A percentile compares a stretch with the other conserved stretches of the same genome.
Conservation (phyloP, 139 green algal species). For the Chlorella sp. region DNA sequence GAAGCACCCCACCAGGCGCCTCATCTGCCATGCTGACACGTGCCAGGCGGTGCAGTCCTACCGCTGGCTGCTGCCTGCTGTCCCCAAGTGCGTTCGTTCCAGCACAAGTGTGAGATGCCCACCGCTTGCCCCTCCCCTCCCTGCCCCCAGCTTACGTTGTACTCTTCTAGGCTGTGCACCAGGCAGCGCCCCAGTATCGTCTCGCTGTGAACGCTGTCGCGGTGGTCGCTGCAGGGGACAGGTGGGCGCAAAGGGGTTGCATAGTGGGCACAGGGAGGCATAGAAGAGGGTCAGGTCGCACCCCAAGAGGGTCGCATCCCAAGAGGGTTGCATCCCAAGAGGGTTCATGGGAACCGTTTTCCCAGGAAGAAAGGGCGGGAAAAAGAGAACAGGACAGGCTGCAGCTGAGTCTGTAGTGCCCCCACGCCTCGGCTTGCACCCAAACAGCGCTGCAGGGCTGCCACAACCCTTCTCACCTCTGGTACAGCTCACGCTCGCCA, state of each 20-base stretch:
- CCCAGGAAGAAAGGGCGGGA: neutral
- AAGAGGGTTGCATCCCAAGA: too few species aligned
- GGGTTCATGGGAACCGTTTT: too few species aligned
- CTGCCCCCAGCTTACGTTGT: conserved; percentile 1
- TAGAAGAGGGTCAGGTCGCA: neutral
- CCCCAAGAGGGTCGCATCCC: too few species aligned
- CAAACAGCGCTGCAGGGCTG: neutral
- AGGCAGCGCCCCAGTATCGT: conserved; percentile 13
- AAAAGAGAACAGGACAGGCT: neutral
- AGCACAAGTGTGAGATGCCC: neutral
- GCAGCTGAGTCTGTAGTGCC: neutral
- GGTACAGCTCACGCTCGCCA: conserved; percentile 23
- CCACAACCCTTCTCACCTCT: neutral
- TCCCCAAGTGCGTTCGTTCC: neutral
- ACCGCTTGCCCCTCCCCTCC: neutral
- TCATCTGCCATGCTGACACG: too few species aligned
- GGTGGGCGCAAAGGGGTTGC: neutral
- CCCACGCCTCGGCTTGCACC: neutral
- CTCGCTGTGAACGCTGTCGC: neutral
- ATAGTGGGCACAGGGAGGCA: neutral
- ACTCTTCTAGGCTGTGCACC: neutral
- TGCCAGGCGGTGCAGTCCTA: too few species aligned
- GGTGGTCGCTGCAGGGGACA: neutral
- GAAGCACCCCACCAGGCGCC: too few species aligned
- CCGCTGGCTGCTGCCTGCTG: neutral